phyloP scores from a whole-genome alignment of 2,329 filamentous ascomycete species.

The Alternaria sp. region DNA sequence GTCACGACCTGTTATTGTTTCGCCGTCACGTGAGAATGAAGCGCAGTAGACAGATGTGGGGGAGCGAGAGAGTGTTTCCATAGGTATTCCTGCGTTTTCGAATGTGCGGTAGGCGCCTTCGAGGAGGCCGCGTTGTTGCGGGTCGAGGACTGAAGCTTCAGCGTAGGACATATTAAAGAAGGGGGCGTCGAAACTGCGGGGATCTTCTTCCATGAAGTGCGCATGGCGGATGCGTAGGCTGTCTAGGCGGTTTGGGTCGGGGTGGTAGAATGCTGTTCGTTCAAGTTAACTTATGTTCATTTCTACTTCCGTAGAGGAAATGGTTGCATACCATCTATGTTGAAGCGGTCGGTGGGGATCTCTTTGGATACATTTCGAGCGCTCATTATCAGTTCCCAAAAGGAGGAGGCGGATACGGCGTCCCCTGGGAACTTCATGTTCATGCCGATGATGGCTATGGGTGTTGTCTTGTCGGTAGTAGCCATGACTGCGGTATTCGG shows the following conservation, averaged over 20 bases:
- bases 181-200: constrained; percentile 20
- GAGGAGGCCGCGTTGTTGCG: constrained; percentile 27
- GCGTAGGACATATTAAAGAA: constrained; percentile 22
- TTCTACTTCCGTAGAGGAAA: neutral
- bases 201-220: constrained; percentile 23
- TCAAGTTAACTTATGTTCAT: neutral
- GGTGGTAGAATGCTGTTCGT: neutral
- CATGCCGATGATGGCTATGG: constrained; percentile 17
- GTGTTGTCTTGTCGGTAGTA: neutral
- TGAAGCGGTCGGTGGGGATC: constrained; percentile 18
- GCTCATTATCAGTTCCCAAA: constrained; percentile 23
- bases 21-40: constrained; percentile 5
- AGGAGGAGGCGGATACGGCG: constrained; percentile 10
- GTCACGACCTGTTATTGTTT: constrained; percentile 6
- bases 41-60: constrained; percentile 20
- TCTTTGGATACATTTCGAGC: constrained; percentile 9
- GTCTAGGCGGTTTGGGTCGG: constrained; percentile 7
- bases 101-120: constrained; percentile 30
- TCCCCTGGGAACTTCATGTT: constrained; percentile 15
- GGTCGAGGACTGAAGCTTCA: constrained; percentile 19
- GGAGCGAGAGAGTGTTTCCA: constrained; percentile 9
- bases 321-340: constrained; percentile 9
- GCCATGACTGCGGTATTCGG: neutral
- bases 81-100: constrained; percentile 24
- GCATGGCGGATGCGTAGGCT: neutral